Evolutionary conservation across 345 rosid species (phyloP).

Genomic region (Salix purpurea): DNA sequence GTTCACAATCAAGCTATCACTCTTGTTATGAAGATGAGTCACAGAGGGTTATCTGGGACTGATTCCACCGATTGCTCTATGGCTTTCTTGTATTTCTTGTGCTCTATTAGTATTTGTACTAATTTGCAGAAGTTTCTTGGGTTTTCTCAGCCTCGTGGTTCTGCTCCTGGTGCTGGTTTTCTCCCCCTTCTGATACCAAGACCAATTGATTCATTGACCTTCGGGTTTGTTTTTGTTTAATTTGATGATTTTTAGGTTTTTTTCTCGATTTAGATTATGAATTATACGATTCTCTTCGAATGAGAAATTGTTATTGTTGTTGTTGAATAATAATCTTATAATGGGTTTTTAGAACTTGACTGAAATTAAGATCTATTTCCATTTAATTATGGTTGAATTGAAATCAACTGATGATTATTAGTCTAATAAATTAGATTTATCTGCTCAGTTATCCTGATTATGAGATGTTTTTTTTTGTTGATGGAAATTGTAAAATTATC

Average conservation of each 20-base stretch:
- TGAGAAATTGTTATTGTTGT: not conserved
- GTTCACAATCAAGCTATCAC: too few relatives aligned
- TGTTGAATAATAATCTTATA: not conserved
- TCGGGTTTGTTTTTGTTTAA: too few relatives aligned
- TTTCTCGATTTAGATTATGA: not conserved
- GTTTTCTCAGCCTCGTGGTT: not conserved
- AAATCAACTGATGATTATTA: not conserved
- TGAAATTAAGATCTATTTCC: not conserved
- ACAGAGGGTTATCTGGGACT: too few relatives aligned
- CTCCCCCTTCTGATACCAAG: not conserved
- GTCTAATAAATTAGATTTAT: not conserved
- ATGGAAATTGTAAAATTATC: too few relatives aligned
- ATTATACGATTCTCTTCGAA: too few relatives aligned
- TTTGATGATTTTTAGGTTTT: too few relatives aligned
- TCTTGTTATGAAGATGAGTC: too few relatives aligned
- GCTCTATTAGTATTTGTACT: not conserved
- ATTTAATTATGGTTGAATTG: not conserved
- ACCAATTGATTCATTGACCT: not conserved
- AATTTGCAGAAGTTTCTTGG: not conserved
- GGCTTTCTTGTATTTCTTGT: not conserved
- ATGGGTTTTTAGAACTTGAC: not conserved
- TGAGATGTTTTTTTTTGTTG: too few relatives aligned
- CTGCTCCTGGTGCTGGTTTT: not conserved
- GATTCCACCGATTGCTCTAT: too few relatives aligned
- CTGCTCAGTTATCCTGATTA: not conserved